These are phyloP conservation scores for Daldinia decipiens DNA, from an alignment of 495 filamentous ascomycete species.

Conservation along the genomic window DNA sequence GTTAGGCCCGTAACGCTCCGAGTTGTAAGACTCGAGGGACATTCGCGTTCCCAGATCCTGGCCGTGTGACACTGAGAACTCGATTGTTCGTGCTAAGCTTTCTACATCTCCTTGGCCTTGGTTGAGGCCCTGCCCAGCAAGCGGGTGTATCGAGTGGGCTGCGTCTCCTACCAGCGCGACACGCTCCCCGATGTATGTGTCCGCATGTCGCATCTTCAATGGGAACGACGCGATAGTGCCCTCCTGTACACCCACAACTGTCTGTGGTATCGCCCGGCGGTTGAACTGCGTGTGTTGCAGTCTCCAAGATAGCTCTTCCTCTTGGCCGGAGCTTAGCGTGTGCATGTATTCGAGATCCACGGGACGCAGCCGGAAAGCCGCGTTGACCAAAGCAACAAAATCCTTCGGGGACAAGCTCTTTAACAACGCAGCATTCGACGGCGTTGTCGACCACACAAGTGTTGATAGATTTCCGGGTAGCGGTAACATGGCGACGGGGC, in stretches of 20 bases:
- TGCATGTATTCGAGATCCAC: conserved; percentile 86
- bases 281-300: conserved; percentile 71
- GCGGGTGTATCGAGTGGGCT: conserved; percentile 92
- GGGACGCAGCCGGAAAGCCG: conserved; percentile 84
- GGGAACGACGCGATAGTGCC: conserved; percentile 91
- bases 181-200: conserved; percentile 88
- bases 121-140: conserved; percentile 95
- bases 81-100: conserved; percentile 75
- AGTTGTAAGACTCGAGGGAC: conserved; percentile 80
- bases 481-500: conserved; percentile 89
- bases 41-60: conserved; percentile 82
- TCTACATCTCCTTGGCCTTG: conserved; percentile 90
- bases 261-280: conserved; percentile 55
- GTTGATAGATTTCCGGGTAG: conserved; percentile 83
- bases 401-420: conserved; percentile 76
- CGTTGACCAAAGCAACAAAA: conserved; percentile 90
- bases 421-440: conserved; percentile 77
- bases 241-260: conserved; percentile 74
- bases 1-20: conserved; percentile 82
- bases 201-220: conserved; percentile 87
- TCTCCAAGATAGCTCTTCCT: conserved; percentile 84
- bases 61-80: conserved; percentile 80
- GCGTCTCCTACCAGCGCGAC: conserved; percentile 92
- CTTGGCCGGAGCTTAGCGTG: conserved; percentile 67
- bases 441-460: conserved; percentile 92